Percentiles rank a stretch among this genome's conserved stretches.
These are phyloP conservation scores for Massospora cicadina DNA, from an alignment of 371 early-diverging fungal genomes.

Conservation along the genomic window DNA sequence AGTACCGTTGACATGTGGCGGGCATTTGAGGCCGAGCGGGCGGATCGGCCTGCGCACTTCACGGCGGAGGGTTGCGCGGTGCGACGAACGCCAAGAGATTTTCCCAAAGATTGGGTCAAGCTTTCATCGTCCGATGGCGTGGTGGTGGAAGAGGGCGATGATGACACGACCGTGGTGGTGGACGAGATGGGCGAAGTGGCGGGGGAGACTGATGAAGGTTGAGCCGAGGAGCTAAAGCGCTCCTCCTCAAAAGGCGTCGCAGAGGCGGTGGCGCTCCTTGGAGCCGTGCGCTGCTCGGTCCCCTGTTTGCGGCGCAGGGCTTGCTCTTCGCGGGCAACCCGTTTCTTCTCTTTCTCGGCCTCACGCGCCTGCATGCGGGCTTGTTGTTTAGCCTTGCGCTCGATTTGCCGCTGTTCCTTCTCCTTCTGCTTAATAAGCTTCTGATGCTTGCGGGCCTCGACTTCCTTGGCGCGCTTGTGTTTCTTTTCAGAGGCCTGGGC, in stretches of 20 bases:
- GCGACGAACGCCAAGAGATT: not conserved
- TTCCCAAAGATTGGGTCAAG: not conserved
- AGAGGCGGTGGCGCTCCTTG: not conserved
- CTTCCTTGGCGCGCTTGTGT: not conserved
- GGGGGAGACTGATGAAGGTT: not conserved
- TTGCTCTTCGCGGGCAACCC: not conserved
- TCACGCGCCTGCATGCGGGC: not conserved
- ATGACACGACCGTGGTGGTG: not conserved
- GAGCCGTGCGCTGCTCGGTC: not conserved
- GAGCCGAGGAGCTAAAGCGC: not conserved
- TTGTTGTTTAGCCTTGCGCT: not conserved
- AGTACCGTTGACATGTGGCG: not conserved
- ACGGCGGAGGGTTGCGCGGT: not conserved
- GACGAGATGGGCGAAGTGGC: not conserved
- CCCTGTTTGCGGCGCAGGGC: not conserved
- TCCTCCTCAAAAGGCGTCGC: constrained; percentile 1
- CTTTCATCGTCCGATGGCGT: not conserved
- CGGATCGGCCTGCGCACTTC: not conserved
- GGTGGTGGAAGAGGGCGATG: not conserved
- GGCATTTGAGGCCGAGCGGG: not conserved
- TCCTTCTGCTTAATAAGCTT: not conserved
- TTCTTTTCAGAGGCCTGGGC: not conserved
- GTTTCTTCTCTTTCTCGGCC: not conserved
- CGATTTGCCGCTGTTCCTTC: not conserved
- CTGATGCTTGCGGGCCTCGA: not conserved